Base-by-base conservation (phyloP, 192 early-diverging fungal genomes). In the Entomortierella lignicola region DNA sequence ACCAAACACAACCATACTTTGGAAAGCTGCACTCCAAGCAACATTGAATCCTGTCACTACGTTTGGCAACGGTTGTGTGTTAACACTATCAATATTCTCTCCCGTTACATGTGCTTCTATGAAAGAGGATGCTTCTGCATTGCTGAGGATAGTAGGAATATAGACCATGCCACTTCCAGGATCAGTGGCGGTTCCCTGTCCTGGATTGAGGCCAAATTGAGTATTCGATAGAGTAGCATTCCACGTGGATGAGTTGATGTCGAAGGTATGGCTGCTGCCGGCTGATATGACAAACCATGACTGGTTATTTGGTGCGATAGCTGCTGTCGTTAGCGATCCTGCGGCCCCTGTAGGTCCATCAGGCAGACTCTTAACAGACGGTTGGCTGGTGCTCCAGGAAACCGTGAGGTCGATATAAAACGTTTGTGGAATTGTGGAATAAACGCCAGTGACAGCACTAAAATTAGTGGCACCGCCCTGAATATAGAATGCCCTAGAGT, bases 341-440 rank as follows among this genome's bases (percentile, higher is more conserved):
- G 44, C 8, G n/a, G 60, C 43, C 5, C 39, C 21, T 2, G 44
- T 18, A 25, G 60, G 60, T 1, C 43, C 60, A 25, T 48, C 42
- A 10, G 60, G 43, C 21, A 61, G n/a, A 10, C 13, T 13, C 27
- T 44, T 44, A 44, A 48, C 21, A 29, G 44, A 2, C 17, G 65
- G 65, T 10, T 44, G 23, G 10, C 18, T 42, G 5, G 13, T 34
- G 31, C 32, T 67, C 65, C 65, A 67, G 4, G 65, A 67, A 31
- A 31, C 31, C 12, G 65, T 50, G 1, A 67, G 43, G 31, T 67
- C 55, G 34, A 67, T 32, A 8, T 12, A 2, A 34, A 57, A 67
- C n/a, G 65, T 29, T 34, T 67, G 54, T 48, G 17, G 37, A 13
- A 57, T 12, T 29, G 60, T 50, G 8, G 34, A 43, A 23, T 41